phyloP scores from a whole-genome alignment of 129 eudicot species.

The Deinandra increscens region DNA sequence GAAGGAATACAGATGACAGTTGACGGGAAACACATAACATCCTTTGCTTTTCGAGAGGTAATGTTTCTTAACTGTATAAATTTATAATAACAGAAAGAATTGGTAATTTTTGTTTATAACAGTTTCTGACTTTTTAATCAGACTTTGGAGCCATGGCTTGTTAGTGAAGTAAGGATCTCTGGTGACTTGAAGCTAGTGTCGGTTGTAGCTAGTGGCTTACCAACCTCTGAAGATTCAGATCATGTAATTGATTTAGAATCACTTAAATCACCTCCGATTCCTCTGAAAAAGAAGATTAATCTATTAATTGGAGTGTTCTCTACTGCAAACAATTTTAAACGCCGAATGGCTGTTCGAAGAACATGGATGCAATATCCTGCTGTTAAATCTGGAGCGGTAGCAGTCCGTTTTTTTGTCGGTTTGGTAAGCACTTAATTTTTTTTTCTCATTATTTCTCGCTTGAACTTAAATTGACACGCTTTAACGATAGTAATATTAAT shows the following conservation, averaged over 20 bases:
- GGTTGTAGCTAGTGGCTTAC: conserved; percentile 88
- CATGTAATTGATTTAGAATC: conserved; percentile 76
- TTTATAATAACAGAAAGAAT: background rate
- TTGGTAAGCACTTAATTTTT: conserved; percentile 54
- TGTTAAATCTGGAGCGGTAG: conserved; percentile 82
- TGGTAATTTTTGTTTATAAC: background rate
- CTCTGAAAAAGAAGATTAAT: conserved; percentile 47
- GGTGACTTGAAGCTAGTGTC: conserved; percentile 86
- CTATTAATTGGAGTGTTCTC: conserved; percentile 90
- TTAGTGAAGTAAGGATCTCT: conserved; percentile 79
- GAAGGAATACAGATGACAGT: conserved; percentile 99
- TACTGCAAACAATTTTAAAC: conserved; percentile 90
- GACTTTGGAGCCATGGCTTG: conserved; percentile 98
- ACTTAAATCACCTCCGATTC: conserved; percentile 70
- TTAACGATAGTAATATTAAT: background rate
- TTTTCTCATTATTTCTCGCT: background rate
- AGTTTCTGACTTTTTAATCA: conserved; percentile 18
- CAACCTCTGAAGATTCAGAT: conserved; percentile 88
- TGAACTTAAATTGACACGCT: background rate
- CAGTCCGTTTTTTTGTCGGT: conserved; percentile 95
- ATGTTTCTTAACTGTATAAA: conserved; percentile 18
- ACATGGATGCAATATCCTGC: conserved; percentile 95
- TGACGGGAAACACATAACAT: conserved; percentile 92
- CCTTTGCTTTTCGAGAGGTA: conserved; percentile 94
- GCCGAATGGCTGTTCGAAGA: conserved; percentile 92